Evolutionary conservation across 1,139 yeast species (phyloP).

Genomic region (Scheffersomyces titani): DNA sequence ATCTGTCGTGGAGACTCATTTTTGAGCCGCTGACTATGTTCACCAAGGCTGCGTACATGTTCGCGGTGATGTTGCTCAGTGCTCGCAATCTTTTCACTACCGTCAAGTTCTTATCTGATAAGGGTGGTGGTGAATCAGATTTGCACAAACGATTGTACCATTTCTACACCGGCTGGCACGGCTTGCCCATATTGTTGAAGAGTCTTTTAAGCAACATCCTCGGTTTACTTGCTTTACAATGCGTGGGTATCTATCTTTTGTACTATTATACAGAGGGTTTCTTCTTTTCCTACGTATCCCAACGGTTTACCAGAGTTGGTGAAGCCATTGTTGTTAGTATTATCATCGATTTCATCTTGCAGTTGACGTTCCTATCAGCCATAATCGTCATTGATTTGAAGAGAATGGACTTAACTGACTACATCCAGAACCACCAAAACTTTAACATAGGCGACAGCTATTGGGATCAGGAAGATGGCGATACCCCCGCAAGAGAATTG

Average conservation of each 20-base stretch:
- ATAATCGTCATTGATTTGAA: constrained; percentile 67
- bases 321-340: constrained; percentile 36
- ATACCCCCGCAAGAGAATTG: constrained; percentile 4
- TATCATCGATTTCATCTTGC: constrained; percentile 57
- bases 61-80: constrained; percentile 30
- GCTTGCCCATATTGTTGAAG: constrained; percentile 23
- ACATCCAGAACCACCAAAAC: constrained; percentile 25
- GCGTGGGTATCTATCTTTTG: constrained; percentile 14
- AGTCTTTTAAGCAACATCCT: constrained; percentile 16
- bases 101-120: constrained; percentile 21
- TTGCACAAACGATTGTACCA: constrained; percentile 29
- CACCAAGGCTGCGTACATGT: constrained; percentile 25
- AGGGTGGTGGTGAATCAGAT: constrained; percentile 12
- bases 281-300: constrained; percentile 17
- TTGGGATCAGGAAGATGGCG: background rate
- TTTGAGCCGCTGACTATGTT: constrained; percentile 33
- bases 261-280: constrained; percentile 18
- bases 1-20: constrained; percentile 27
- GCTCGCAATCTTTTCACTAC: constrained; percentile 32
- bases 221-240: constrained; percentile 9
- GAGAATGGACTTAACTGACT: constrained; percentile 60
- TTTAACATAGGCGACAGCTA: background rate
- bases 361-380: constrained; percentile 63
- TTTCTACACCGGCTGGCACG: constrained; percentile 21
- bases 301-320: constrained; percentile 17